Conservation (phyloP, 2,329 filamentous ascomycete genomes). For the Cryphonectria radicalis region DNA sequence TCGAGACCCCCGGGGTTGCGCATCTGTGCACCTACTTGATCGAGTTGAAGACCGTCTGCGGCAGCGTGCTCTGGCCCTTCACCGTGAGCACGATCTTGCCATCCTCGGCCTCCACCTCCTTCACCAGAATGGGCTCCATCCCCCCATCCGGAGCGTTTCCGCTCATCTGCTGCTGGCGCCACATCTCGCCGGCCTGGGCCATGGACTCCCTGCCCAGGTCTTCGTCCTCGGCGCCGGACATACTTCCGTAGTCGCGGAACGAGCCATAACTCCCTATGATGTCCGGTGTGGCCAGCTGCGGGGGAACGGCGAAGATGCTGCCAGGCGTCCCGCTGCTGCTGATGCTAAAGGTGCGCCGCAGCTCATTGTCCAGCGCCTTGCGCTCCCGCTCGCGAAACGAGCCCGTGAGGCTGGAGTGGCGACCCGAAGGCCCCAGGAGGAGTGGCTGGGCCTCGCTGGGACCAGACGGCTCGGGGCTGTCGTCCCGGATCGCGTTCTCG, state of each 20-base stretch:
- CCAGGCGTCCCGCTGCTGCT: slow-evolving; percentile 41
- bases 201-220: slow-evolving; percentile 47
- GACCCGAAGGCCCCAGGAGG: slow-evolving; percentile 20
- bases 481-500: slow-evolving; percentile 35
- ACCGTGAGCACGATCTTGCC: slow-evolving; percentile 83
- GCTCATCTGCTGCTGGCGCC: slow-evolving; percentile 56
- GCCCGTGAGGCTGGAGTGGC: slow-evolving; percentile 31
- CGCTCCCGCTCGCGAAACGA: slow-evolving; percentile 52
- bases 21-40: slow-evolving; percentile 63
- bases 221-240: slow-evolving; percentile 43
- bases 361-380: slow-evolving; percentile 51
- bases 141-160: slow-evolving; percentile 59
- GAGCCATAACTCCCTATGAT: slow-evolving; percentile 74
- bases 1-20: too few relatives aligned
- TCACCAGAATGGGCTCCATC: slow-evolving; percentile 79
- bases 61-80: slow-evolving; percentile 91
- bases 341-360: slow-evolving; percentile 40
- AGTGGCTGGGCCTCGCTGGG: slow-evolving; percentile 28
- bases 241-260: slow-evolving; percentile 58
- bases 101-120: slow-evolving; percentile 79
- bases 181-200: slow-evolving; percentile 54
- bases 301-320: slow-evolving; percentile 62
- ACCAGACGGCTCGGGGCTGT: slow-evolving; percentile 35
- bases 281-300: slow-evolving; percentile 68
- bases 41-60: slow-evolving; percentile 95